Base-by-base conservation (phyloP, 2,329 filamentous ascomycete genomes). In the Nemania sp. region DNA sequence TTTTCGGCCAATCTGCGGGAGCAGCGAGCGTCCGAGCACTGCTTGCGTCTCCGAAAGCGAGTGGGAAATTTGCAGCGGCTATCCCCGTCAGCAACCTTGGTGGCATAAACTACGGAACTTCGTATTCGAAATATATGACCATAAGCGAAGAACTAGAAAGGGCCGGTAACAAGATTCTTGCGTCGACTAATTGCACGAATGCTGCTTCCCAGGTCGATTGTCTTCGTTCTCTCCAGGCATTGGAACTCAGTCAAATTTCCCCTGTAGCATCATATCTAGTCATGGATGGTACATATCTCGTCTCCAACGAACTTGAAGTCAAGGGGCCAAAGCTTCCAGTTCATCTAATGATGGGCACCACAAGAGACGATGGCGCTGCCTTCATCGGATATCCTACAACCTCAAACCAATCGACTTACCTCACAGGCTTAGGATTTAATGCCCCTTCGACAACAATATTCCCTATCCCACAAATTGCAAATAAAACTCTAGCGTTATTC, bases 121-220 rank as follows among this genome's bases (percentile, higher is more conserved):
- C 85, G 0, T 90, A 89, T 75, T 87, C 85, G 11, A 81, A 83
- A 26, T 90, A 89, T 77, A 85, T 85, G 71, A 88, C 87, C 2
- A 84, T 89, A 66, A 76, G 82, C 3, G 78, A 88, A 65, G 84
- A 85, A 24, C 83, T 86, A 73, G 73, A 80, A 1, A 79, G 82
- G 0, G 84, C 81, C 0, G 87, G 84, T 0, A 80, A 82, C n/a
- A 79, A 82, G 1, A 84, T 90, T 58, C 83, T 90, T 64, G 70
- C 76, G 2, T 82, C 80, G 5, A 82, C 84, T 1, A 85, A 86
- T 66, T 90, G 88, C 77, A 84, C 83, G 18, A 74, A 81, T 52
- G 82, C 82, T 11, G 76, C 78, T 2, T 82, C 82, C 3, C 83
- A 86, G 41, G 85, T 89, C 38, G 80, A 83, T 20, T 89, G 88